Evolutionary conservation across 2,329 filamentous ascomycete genomes (phyloP).

Genomic region (Diaporthe citri): DNA sequence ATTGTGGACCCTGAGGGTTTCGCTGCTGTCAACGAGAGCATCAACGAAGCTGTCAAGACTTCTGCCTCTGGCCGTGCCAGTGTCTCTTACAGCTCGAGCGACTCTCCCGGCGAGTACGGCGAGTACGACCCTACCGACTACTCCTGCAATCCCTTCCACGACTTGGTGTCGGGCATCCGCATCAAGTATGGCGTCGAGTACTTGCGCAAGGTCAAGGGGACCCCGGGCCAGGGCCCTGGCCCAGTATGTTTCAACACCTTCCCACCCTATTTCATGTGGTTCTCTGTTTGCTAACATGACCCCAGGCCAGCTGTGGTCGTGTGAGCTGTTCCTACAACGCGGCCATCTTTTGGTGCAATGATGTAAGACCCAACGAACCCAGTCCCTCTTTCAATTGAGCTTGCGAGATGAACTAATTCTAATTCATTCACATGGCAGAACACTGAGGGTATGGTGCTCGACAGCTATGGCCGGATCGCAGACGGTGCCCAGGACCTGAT

Average conservation of each 20-base stretch:
- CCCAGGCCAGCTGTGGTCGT: not conserved
- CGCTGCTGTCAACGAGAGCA: not conserved
- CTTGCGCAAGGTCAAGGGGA: not conserved
- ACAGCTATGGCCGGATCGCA: slow-evolving; percentile 11
- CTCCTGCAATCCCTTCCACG: not conserved
- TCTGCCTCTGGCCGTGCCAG: not conserved
- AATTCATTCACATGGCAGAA: not conserved
- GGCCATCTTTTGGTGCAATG: slow-evolving; percentile 27
- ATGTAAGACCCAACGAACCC: not conserved
- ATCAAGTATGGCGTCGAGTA: slow-evolving; percentile 1
- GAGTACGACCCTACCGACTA: not conserved
- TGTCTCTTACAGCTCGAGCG: not conserved
- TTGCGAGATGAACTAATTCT: not conserved
- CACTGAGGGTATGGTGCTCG: not conserved
- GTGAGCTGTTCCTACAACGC: slow-evolving; percentile 21
- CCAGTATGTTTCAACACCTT: not conserved
- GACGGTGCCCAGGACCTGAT: slow-evolving; percentile 22
- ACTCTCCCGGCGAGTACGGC: not conserved
- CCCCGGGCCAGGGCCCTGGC: not conserved
- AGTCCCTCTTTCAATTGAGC: not conserved
- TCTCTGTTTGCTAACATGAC: not conserved
- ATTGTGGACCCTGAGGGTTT: not conserved
- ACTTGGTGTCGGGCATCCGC: not conserved
- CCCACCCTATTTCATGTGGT: accelerated
- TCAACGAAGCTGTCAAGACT: not conserved